Evolutionary conservation across 352 stramenopile species (phyloP), one percentile per base, ranked within the genome.

Genomic region (Hyaloperonospora brassicae): DNA sequence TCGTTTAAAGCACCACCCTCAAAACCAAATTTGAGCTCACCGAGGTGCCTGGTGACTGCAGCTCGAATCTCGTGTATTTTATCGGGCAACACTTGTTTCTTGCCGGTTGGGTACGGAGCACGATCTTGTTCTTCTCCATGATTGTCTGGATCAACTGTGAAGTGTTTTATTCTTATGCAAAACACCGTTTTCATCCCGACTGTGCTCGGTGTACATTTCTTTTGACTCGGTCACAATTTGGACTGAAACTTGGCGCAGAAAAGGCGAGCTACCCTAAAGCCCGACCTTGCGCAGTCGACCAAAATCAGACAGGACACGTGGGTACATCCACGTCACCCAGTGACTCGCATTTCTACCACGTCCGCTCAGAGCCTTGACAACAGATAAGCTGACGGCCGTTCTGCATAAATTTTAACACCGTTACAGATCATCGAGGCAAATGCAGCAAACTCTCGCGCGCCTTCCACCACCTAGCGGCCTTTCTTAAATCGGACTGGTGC

Each of bases 251-350:
- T n/a, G n/a, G n/a, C n/a, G n/a, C n/a, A n/a, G n/a, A n/a, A n/a
- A n/a, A n/a, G n/a, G n/a, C n/a, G n/a, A n/a, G n/a, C n/a, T n/a
- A n/a, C n/a, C n/a, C 12, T n/a, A n/a, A n/a, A n/a, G n/a, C n/a
- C n/a, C n/a, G n/a, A n/a, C n/a, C n/a, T n/a, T n/a, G n/a, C n/a
- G n/a, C n/a, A n/a, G n/a, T n/a, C n/a, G n/a, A n/a, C n/a, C n/a
- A n/a, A n/a, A n/a, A n/a, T n/a, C n/a, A n/a, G n/a, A n/a, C n/a
- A n/a, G n/a, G n/a, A n/a, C n/a, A n/a, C n/a, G n/a, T 23, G 44
- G 44, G 38, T 50, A 50, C 12, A 50, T 9, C 27, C 44, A 50
- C 44, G 5, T 6, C 23, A 47, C n/a, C 42, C 42, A 47, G 7
- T 39, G 7, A 39, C 34, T 39, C 12, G 34, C 12, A 12, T 39